Base-by-base conservation (phyloP, 2,329 filamentous ascomycete species). In the Aspergillus puulaauensis region DNA sequence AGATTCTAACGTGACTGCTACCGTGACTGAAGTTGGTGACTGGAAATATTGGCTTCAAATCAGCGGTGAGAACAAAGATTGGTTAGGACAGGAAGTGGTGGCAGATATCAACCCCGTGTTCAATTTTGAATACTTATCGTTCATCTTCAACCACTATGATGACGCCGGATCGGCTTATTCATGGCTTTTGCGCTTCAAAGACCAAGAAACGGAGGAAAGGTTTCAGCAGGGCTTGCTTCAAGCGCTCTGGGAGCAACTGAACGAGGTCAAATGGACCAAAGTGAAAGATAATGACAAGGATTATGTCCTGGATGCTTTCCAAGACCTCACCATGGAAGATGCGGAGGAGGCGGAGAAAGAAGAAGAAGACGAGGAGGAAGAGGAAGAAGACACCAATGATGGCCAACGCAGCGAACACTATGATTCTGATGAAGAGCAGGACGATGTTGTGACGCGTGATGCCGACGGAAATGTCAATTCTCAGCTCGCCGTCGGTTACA, bases 41-140 rank as follows among this genome's bases (percentile, higher is more conserved):
- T 99, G 95, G 95, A 85, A 95, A 64, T 99, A 98, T 77, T 98
- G 92, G 92, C 80, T 99, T 33, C 91, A 97, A 70, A 88, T 98
- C 55, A 84, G 85, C 43, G 88, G 89, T 61, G 82, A 85, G 40
- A 86, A 90, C 35, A 87, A 86, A 68, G 87, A 93, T 54, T 97
- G 92, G 91, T 80, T 99, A 2, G 92, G 92, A 21, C 90, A 96
- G 63, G 84, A 89, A 2, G 86, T 99, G 31, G 82, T 92, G 31
- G 89, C 91, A 6, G 95, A 99, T 66, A 91, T 98, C 75, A 98
- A 98, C 68, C 95, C 95, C 0, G 93, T 99, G 19, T 99, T 98
- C 81, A 98, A 98, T 77, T 98, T 97, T 65, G 95, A 99, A 74
- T 98, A 93, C 68, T 82, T 96, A n/a, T 98, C 93, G 0, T 98